Percentiles rank a stretch among this genome's conserved stretches.
These are phyloP conservation scores for Hortiboletus campestris DNA, from an alignment of 768 basidiomycete species.

Conservation along the genomic window DNA sequence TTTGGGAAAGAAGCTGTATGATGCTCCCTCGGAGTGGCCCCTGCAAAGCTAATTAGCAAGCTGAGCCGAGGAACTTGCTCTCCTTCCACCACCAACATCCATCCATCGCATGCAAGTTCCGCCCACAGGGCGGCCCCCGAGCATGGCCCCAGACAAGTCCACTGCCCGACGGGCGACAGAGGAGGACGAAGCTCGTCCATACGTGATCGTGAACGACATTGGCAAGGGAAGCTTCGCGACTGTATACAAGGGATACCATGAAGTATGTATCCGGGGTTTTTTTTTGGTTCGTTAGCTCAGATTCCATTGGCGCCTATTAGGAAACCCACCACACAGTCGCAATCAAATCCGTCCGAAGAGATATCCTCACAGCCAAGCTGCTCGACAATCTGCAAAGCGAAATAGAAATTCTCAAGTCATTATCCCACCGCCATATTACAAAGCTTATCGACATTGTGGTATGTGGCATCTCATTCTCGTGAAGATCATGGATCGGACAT, in stretches of 20 bases:
- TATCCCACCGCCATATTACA: constrained; percentile 92
- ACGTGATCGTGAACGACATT: constrained; percentile 72
- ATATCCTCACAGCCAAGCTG: constrained; percentile 85
- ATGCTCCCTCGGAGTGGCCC: constrained; percentile 18
- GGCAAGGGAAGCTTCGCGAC: constrained; percentile 95
- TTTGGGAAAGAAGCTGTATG: constrained; percentile 16
- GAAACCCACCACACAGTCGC: constrained; percentile 79
- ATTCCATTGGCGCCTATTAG: constrained; percentile 38
- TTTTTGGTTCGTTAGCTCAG: neutral
- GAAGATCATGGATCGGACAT: neutral
- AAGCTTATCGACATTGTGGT: constrained; percentile 92
- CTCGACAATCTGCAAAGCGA: constrained; percentile 98
- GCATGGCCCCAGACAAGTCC: constrained; percentile 30
- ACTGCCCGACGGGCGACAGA: constrained; percentile 37
- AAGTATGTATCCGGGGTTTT: constrained; percentile 47
- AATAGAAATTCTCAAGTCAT: constrained; percentile 92
- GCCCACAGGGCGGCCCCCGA: constrained; percentile 21
- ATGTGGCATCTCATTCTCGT: constrained; percentile 23
- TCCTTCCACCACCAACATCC: constrained; percentile 15
- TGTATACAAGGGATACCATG: constrained; percentile 91
- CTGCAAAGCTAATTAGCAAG: constrained; percentile 28
- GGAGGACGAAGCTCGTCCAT: constrained; percentile 73
- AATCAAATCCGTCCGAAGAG: constrained; percentile 90
- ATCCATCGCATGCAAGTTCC: constrained; percentile 17
- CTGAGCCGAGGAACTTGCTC: constrained; percentile 11